phyloP scores from a whole-genome alignment of 768 basidiomycete species.

The Lentinula raphanica region DNA sequence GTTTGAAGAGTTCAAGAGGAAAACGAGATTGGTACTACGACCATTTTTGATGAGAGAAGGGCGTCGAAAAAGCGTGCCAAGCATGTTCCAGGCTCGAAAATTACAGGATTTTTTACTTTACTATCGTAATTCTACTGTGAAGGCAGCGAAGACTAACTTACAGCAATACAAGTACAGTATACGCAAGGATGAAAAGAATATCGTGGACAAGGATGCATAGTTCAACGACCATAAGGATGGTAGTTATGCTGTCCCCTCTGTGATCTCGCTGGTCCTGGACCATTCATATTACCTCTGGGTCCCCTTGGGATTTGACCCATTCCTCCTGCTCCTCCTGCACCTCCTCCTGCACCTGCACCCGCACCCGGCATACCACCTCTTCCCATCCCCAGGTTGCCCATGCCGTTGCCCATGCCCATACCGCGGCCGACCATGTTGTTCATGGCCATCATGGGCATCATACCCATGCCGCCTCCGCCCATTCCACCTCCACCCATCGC shows the following conservation, averaged over 20 bases:
- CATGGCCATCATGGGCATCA: slow-evolving; percentile 30
- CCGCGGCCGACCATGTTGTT: slow-evolving; percentile 66
- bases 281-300: slow-evolving; percentile 1
- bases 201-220: not conserved
- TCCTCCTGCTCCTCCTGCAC: not conserved
- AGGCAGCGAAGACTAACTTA: not conserved
- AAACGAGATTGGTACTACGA: not conserved
- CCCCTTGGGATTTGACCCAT: slow-evolving; percentile 5
- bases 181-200: not conserved
- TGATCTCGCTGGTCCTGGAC: slow-evolving; percentile 2
- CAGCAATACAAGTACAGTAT: not conserved
- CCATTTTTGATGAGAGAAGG: not conserved
- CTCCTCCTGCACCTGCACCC: slow-evolving; percentile 1
- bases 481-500: slow-evolving; percentile 29
- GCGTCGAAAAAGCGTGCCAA: not conserved
- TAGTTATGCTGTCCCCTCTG: slow-evolving; percentile 4
- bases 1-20: not conserved
- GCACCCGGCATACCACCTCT: not conserved
- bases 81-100: not conserved
- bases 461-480: slow-evolving; percentile 44
- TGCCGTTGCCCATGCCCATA: slow-evolving; percentile 25
- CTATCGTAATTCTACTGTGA: not conserved
- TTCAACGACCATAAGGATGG: slow-evolving; percentile 4
- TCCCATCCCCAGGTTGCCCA: not conserved
- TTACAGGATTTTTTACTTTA: not conserved